Evolutionary conservation across 73 alveolate genomes (phyloP), one percentile per base, ranked within the genome.

Genomic region (Paraurostyla sp.): DNA sequence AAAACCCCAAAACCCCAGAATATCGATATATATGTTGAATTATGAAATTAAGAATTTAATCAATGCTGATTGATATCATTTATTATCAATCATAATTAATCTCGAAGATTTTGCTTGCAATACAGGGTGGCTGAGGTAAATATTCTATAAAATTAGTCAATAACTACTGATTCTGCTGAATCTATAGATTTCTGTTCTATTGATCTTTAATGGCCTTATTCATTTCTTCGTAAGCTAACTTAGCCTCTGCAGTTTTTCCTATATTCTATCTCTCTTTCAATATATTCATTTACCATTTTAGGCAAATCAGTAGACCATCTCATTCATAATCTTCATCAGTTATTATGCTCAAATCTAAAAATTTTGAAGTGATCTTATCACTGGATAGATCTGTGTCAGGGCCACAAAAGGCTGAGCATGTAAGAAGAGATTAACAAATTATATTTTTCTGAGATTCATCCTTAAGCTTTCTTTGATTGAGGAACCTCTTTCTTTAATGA

Each of bases 281-380:
- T 2, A 78, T 78, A 38, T 54, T 78, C 58, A 78, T 50, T 40
- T 51, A 78, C 89, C 89, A 78, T 54, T 54, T 78, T 22, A 78
- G 2, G 60, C 89, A 51, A 20, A 78, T 78, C 56, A 78, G 9
- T 1, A 78, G 63, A 7, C 80, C 89, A 23, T 78, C 89, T 9
- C 6, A 27, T 78, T 78, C 76, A 23, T 78, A 78, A 18, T 78
- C 89, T 32, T 78, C 89, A 52, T 78, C 78, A 52, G n/a, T 51
- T 1, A 78, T 49, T n/a, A 6, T 78, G 33, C 60, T 38, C 6
- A 54, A 36, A 49, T 52, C 89, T 32, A 78, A 54, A 78, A 78
- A 78, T 36, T 78, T 78, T 3, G 89, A 52, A 40, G 76, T 51
- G 9, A 49, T 51, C 40, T 23, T 27, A 7, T 40, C 59, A 29